A percentile compares a stretch with the other conserved stretches of the same genome.
phyloP scores from a whole-genome alignment of 2,329 filamentous ascomycete genomes.

The Raffaelea arxii region DNA sequence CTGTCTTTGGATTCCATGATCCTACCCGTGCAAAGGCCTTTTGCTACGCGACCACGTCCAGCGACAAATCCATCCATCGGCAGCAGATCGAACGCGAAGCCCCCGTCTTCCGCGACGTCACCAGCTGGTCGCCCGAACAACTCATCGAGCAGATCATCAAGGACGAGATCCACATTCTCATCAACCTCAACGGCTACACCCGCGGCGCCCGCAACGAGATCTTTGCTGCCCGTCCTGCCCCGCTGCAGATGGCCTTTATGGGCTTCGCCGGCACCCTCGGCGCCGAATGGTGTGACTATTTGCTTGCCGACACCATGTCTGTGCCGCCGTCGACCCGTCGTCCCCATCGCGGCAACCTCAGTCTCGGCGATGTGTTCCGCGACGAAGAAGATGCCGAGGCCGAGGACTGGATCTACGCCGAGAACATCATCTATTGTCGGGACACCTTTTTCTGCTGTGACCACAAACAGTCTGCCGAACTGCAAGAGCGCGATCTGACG shows the following conservation, averaged over 20 bases:
- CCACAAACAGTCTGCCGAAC: conserved; percentile 72
- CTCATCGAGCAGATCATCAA: conserved; percentile 77
- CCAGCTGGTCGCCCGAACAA: conserved; percentile 73
- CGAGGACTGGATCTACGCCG: conserved; percentile 87
- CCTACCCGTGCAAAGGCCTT: conserved; percentile 65
- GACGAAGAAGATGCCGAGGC: conserved; percentile 58
- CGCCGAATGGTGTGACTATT: conserved; percentile 97
- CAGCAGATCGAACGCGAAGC: conserved; percentile 89
- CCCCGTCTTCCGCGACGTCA: conserved; percentile 83
- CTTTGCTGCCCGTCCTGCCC: conserved; percentile 87
- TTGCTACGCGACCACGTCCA: conserved; percentile 90
- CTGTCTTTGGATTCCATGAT: conserved; percentile 89
- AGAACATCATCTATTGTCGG: conserved; percentile 90
- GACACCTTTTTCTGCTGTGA: conserved; percentile 99
- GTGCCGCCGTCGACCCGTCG: conserved; percentile 75
- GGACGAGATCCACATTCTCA: conserved; percentile 85
- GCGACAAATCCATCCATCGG: conserved; percentile 81
- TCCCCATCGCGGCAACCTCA: conserved; percentile 66
- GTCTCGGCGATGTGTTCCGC: conserved; percentile 58
- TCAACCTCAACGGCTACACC: conserved; percentile 98
- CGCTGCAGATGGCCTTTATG: conserved; percentile 99
- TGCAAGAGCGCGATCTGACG: conserved; percentile 52
- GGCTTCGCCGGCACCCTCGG: conserved; percentile 93
- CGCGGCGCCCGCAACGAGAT: conserved; percentile 94
- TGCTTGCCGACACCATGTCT: conserved; percentile 80